phyloP scores from a whole-genome alignment of 768 basidiomycete genomes.

The Mycena sanguinolenta region DNA sequence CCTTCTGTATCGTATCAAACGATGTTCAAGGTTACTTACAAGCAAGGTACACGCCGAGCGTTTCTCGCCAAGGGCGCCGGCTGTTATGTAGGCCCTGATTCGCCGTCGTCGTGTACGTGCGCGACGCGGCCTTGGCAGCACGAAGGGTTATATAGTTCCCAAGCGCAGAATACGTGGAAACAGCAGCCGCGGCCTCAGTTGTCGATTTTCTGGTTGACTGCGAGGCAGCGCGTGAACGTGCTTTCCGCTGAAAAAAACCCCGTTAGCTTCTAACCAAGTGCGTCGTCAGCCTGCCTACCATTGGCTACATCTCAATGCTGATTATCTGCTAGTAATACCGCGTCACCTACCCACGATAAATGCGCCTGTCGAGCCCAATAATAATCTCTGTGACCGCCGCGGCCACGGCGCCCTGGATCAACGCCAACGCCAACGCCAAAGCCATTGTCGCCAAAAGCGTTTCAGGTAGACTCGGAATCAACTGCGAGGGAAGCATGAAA shows the following conservation, averaged over 20 bases:
- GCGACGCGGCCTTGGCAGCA: not conserved
- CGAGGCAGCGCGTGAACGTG: too few species aligned
- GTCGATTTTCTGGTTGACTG: too few species aligned
- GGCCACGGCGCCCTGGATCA: not conserved
- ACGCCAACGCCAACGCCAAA: not conserved
- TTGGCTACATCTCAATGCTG: not conserved
- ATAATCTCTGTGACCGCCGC: not conserved
- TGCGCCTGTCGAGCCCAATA: not conserved
- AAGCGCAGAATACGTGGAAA: too few species aligned
- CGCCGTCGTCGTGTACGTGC: conserved; percentile 2
- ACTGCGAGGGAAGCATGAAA: conserved; percentile 26
- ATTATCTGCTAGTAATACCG: not conserved
- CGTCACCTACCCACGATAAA: not conserved
- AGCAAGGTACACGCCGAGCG: not conserved
- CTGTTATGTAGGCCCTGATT: conserved; percentile 10
- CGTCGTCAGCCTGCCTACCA: not conserved
- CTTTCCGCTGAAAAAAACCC: too few species aligned
- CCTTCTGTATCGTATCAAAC: conserved; percentile 6
- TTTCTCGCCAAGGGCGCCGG: conserved; percentile 16
- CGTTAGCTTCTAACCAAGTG: too few species aligned
- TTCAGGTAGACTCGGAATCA: conserved; percentile 22
- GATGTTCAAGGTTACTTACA: not conserved
- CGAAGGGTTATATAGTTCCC: not conserved
- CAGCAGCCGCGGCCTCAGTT: too few species aligned
- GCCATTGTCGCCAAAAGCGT: not conserved